Conservation (phyloP, 352 stramenopile genomes). For the Phytophthora niederhauseri region DNA sequence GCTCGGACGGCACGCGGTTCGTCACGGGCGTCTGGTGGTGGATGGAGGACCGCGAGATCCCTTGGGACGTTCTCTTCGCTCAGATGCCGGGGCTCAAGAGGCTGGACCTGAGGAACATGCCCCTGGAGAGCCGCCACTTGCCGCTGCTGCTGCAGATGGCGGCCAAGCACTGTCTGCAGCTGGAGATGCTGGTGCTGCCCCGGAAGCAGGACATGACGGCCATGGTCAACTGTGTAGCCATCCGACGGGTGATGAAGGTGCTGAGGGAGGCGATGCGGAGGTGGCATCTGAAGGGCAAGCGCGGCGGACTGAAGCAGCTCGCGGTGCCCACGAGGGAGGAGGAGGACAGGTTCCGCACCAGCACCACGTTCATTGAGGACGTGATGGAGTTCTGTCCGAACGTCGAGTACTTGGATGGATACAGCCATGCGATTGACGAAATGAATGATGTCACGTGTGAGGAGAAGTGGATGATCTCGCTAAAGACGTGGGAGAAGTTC, state of each 20-base stretch:
- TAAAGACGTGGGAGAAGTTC: constrained; percentile 42
- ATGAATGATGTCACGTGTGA: constrained; percentile 36
- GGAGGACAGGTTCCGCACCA: constrained; percentile 22
- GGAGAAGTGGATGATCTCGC: constrained; percentile 44
- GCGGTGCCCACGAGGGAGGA: constrained; percentile 36
- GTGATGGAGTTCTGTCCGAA: constrained; percentile 44
- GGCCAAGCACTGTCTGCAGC: constrained; percentile 36
- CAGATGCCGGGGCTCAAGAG: constrained; percentile 30
- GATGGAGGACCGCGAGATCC: constrained; percentile 41
- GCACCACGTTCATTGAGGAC: constrained; percentile 38
- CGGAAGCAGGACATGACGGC: constrained; percentile 22
- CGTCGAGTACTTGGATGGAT: constrained; percentile 43
- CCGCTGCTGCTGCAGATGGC: constrained; percentile 29
- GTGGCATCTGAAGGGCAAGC: constrained; percentile 37
- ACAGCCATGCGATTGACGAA: constrained; percentile 37
- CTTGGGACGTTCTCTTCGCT: constrained; percentile 33
- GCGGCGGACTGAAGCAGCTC: constrained; percentile 45
- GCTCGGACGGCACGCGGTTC: constrained; percentile 35
- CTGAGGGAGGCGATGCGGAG: constrained; percentile 36
- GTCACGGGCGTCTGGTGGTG: constrained; percentile 32
- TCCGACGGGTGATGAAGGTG: constrained; percentile 29
- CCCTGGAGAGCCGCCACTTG: constrained; percentile 36
- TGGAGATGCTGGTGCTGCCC: constrained; percentile 40
- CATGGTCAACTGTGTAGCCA: constrained; percentile 16
- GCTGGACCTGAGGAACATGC: constrained; percentile 38